phyloP scores from a whole-genome alignment of 2,329 filamentous ascomycete species.

The Aspergillus spinulosporus region DNA sequence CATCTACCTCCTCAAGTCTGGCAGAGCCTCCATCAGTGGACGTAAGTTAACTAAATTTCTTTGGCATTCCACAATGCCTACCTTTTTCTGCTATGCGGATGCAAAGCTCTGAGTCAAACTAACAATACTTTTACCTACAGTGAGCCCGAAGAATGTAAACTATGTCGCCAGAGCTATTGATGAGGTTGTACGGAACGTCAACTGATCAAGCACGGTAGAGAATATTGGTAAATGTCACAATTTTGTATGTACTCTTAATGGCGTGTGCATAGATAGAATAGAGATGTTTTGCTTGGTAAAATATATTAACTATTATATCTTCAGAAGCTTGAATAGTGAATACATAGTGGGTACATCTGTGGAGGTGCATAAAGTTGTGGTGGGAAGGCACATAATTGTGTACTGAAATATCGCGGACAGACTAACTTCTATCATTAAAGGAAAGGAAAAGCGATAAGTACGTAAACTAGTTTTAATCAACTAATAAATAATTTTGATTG shows the following conservation, averaged over 20 bases:
- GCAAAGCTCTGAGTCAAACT: not conserved
- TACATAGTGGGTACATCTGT: no score
- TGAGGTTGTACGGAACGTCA: constrained; percentile 39
- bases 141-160: constrained; percentile 42
- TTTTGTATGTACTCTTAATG: not conserved
- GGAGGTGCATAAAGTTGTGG: no score
- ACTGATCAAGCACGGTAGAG: constrained; percentile 9
- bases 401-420: no score
- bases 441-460: no score
- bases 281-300: not conserved
- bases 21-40: constrained; percentile 5
- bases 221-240: not conserved
- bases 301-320: not conserved
- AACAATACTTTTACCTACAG: constrained; percentile 18
- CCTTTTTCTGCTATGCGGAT: no score
- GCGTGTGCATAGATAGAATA: constrained; percentile 1
- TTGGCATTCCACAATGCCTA: no score
- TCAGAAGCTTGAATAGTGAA: no score
- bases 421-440: not conserved
- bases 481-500: not conserved
- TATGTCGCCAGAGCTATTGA: constrained; percentile 43
- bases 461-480: no score
- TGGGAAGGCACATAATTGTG: no score
- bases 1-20: constrained; percentile 44
- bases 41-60: no score